Percentiles rank a stretch among this genome's conserved stretches.
These are phyloP conservation scores for Nicotiana obtusifolia DNA, from an alignment of 257 asterid species.

Conservation along the genomic window DNA sequence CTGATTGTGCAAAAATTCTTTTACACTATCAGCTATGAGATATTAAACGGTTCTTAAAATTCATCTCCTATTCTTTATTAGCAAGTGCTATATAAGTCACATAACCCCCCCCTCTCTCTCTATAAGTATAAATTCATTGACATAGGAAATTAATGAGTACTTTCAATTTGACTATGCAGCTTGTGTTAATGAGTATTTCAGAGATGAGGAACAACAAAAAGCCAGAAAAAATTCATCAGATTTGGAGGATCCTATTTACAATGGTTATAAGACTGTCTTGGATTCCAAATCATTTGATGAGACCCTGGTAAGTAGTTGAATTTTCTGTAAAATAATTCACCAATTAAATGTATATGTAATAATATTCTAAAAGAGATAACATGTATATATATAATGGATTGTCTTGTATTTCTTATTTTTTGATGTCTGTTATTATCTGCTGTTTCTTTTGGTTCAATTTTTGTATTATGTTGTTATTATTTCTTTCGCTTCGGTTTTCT, in stretches of 20 bases:
- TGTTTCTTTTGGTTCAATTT: no score
- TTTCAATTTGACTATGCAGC: conserved; percentile 38
- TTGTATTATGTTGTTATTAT: no score
- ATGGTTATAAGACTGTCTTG: conserved; percentile 31
- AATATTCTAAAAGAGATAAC: no score
- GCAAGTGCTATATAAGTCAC: neutral
- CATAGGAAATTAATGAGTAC: neutral
- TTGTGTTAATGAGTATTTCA: conserved; percentile 37
- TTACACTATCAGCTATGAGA: neutral
- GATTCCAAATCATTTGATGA: conserved; percentile 42
- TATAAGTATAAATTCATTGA: neutral
- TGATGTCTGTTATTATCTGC: no score
- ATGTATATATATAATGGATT: no score
- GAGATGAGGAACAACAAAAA: conserved; percentile 18
- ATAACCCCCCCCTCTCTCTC: no score
- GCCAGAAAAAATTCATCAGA: conserved; percentile 19
- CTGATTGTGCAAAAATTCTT: neutral
- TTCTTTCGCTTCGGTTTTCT: no score
- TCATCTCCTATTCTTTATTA: neutral
- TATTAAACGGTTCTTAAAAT: neutral
- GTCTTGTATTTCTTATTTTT: no score
- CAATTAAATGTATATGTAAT: no score
- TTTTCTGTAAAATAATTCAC: neutral
- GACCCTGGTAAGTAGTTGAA: conserved; percentile 21
- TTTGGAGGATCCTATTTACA: conserved; percentile 38